phyloP scores from a whole-genome alignment of 2,329 filamentous ascomycete species.

The Lecanosticta acicola region DNA sequence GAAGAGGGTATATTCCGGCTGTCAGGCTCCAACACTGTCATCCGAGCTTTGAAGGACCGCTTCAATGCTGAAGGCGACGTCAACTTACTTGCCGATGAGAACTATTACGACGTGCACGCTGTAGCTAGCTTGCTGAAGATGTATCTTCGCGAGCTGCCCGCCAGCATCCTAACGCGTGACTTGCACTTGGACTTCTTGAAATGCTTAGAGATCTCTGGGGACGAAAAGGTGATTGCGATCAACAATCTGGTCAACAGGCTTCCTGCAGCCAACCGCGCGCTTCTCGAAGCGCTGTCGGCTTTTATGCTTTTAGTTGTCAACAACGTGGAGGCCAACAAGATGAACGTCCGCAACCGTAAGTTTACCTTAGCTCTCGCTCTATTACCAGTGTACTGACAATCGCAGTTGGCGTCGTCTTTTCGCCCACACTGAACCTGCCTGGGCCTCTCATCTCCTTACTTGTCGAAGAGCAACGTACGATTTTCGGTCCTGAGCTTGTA shows the following conservation, averaged over 20 bases:
- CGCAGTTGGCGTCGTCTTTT: conserved; percentile 87
- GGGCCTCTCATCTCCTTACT: conserved; percentile 92
- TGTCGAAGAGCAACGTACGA: conserved; percentile 78
- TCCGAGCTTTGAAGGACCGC: conserved; percentile 82
- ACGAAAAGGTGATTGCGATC: conserved; percentile 64
- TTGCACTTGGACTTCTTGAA: conserved; percentile 83
- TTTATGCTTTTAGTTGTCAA: conserved; percentile 92
- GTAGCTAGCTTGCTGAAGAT: conserved; percentile 90
- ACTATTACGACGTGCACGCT: conserved; percentile 92
- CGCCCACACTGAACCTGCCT: conserved; percentile 92
- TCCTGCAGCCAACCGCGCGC: conserved; percentile 70
- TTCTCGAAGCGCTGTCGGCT: conserved; percentile 77
- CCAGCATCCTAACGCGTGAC: conserved; percentile 84
- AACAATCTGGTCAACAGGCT: conserved; percentile 73
- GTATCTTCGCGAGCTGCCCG: conserved; percentile 86
- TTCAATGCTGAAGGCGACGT: conserved; percentile 93
- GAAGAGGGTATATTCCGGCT: conserved; percentile 97
- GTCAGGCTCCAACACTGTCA: conserved; percentile 92
- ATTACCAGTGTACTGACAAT: background rate
- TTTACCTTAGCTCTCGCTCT: background rate
- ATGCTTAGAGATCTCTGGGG: conserved; percentile 61
- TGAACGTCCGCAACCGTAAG: conserved; percentile 80
- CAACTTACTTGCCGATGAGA: conserved; percentile 69
- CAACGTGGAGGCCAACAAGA: conserved; percentile 87
- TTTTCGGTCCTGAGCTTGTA: conserved; percentile 70